Evolutionary conservation across 805 yeast species (phyloP).

Genomic region (Saccharomycopsis babjevae): DNA sequence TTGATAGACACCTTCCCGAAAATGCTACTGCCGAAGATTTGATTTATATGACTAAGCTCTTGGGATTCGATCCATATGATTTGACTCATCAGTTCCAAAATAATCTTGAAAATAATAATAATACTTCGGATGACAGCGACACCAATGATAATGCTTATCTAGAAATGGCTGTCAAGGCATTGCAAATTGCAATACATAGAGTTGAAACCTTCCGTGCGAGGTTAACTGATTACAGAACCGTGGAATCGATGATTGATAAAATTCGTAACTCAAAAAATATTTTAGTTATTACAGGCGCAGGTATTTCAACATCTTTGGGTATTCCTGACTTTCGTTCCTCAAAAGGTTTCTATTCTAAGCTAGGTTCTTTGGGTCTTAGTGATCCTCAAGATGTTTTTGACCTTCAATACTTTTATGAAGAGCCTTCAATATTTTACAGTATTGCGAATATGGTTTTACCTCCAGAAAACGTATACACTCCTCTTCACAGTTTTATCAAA

Average conservation of each 20-base stretch:
- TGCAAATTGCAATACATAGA: slow-evolving; percentile 56
- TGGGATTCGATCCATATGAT: slow-evolving; percentile 43
- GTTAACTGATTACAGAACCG: slow-evolving; percentile 40
- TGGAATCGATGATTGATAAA: slow-evolving; percentile 48
- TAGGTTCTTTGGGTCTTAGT: slow-evolving; percentile 55
- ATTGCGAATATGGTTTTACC: slow-evolving; percentile 82
- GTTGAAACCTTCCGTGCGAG: slow-evolving; percentile 49
- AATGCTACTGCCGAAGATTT: slow-evolving; percentile 51
- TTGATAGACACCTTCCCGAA: slow-evolving; percentile 51
- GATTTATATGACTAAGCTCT: slow-evolving; percentile 41
- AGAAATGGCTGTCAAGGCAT: slow-evolving; percentile 36
- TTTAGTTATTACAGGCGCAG: slow-evolving; percentile 83
- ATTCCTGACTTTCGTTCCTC: slow-evolving; percentile 89
- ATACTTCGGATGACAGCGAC: not conserved
- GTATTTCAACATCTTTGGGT: slow-evolving; percentile 81
- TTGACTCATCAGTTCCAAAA: slow-evolving; percentile 21
- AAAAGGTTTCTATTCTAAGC: slow-evolving; percentile 69
- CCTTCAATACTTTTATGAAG: slow-evolving; percentile 54
- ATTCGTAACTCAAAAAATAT: slow-evolving; percentile 49
- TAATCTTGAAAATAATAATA: not conserved
- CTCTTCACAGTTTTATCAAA: slow-evolving; percentile 72
- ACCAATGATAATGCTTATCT: slow-evolving; percentile 33
- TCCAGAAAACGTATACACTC: slow-evolving; percentile 54
- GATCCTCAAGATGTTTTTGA: slow-evolving; percentile 93
- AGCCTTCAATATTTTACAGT: slow-evolving; percentile 76